Evolutionary conservation across 2,329 filamentous ascomycete genomes (phyloP), one percentile per base, ranked within the genome.

Genomic region (Sarocladium brachiariae): DNA sequence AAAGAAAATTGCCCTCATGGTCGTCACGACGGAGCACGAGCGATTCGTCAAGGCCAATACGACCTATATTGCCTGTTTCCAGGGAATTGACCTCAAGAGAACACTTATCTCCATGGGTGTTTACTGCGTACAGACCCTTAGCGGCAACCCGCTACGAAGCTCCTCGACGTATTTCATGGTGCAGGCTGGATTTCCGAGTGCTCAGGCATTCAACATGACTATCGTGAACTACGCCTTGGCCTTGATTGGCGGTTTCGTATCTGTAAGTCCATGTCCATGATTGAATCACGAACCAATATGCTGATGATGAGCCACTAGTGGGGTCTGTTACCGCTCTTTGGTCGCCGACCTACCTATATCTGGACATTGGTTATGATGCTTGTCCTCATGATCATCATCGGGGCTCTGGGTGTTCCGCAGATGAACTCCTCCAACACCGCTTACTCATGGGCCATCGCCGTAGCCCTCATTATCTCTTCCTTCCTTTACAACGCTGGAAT

Each of bases 41-140:
- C 56, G 65, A 49, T 55, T 61, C 10, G 59, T 68, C n/a, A 59
- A 61, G 1, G 59, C 58, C 0, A 70, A 69, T 2, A 67, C 65
- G 1, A 65, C 61, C 0, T 76, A 75, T 52, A 53, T 53, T 41
- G 70, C 74, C 55, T 73, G 70, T 54, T 76, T 76, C 57, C 65
- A 64, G 21, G 67, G 67, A 14, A 60, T 65, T 5, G 67, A 76
- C 34, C 61, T 68, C 3, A 63, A 68, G 9, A 57, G 70, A 46
- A 70, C 68, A 1, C 63, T 68, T 27, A 69, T 70, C 18, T 63
- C 65, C 1, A 59, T 63, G 5, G 54, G 65, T 5, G 59, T 62
- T 0, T 70, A 65, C 47, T 55, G 57, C 9, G 59, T 61, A 16
- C 62, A 64, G 52, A 52, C 56, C 1, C 52, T 62, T 1, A 60